Evolutionary conservation across 805 yeast genomes (phyloP).

Genomic region (Huiozyma sinensis): DNA sequence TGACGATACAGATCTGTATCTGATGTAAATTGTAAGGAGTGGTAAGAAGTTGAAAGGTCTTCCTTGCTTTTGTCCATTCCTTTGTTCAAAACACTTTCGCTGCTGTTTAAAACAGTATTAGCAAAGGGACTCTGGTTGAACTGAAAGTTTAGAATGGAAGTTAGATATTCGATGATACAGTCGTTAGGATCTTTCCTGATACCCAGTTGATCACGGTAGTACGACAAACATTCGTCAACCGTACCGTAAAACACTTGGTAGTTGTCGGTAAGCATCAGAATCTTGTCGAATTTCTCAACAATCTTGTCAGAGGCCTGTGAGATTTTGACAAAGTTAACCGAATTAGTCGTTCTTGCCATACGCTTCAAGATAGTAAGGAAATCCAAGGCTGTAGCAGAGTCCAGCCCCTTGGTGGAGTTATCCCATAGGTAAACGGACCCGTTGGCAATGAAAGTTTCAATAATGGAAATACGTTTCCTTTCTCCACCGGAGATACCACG

Average conservation of each 20-base stretch:
- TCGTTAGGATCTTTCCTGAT: constrained; percentile 43
- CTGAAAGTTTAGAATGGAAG: constrained; percentile 41
- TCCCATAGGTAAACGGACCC: constrained; percentile 44
- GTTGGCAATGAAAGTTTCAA: constrained; percentile 40
- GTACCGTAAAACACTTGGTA: constrained; percentile 39
- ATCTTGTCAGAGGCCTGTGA: constrained; percentile 41
- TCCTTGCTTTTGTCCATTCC: not conserved
- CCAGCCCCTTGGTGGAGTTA: constrained; percentile 41
- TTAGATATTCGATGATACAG: constrained; percentile 50
- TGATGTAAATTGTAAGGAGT: constrained; percentile 2
- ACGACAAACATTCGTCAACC: constrained; percentile 33
- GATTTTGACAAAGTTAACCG: constrained; percentile 36
- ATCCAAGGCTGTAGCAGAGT: constrained; percentile 40
- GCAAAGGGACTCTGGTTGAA: not conserved
- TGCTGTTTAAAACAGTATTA: not conserved
- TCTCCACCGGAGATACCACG: constrained; percentile 64
- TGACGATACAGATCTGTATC: constrained; percentile 37
- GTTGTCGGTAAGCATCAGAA: constrained; percentile 36
- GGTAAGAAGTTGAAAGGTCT: not conserved
- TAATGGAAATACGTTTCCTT: constrained; percentile 53
- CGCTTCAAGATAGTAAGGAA: constrained; percentile 34
- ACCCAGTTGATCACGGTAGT: constrained; percentile 40
- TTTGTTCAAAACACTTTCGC: not conserved
- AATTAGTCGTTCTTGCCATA: constrained; percentile 30
- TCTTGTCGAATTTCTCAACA: constrained; percentile 39